Conservation (phyloP, 106 monocot genomes). For the Alisma plantagoaquatica region DNA sequence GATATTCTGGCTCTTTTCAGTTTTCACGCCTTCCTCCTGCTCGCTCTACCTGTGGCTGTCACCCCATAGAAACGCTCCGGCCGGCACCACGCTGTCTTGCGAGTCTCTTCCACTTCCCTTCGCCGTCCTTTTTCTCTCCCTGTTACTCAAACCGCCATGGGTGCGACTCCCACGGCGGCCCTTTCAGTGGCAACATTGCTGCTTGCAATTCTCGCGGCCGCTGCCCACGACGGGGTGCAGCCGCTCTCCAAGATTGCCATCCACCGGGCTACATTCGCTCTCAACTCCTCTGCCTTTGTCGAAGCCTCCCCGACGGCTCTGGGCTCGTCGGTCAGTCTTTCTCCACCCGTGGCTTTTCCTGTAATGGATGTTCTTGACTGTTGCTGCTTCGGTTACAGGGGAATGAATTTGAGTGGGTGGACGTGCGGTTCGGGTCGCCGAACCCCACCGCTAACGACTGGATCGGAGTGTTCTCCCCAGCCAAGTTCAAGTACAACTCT, state of each 20-base stretch:
- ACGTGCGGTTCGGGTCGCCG: constrained; percentile 24
- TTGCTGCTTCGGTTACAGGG: constrained; percentile 30
- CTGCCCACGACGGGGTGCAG: constrained; percentile 30
- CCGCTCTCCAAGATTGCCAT: constrained; percentile 64
- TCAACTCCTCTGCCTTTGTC: constrained; percentile 40
- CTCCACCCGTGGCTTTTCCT: neutral
- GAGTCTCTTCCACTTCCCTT: too few relatives aligned
- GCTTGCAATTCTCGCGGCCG: neutral
- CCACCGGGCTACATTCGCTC: constrained; percentile 29
- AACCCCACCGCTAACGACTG: constrained; percentile 49
- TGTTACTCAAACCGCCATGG: neutral
- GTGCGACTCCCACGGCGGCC: neutral
- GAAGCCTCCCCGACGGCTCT: constrained; percentile 53
- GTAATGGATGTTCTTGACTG: neutral
- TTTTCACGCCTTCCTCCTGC: too few relatives aligned
- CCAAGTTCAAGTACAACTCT: constrained; percentile 78
- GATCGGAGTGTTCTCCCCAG: constrained; percentile 94
- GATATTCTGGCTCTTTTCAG: too few relatives aligned
- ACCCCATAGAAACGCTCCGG: too few relatives aligned
- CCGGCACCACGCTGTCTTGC: too few relatives aligned
- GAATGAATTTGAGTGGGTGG: constrained; percentile 55
- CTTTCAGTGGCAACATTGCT: neutral
- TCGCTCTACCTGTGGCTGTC: too few relatives aligned
- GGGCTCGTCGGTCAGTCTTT: constrained; percentile 36
- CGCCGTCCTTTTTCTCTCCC: too few relatives aligned